Base-by-base conservation (phyloP, 2,329 filamentous ascomycete species). In the Colletotrichum falcatum region DNA sequence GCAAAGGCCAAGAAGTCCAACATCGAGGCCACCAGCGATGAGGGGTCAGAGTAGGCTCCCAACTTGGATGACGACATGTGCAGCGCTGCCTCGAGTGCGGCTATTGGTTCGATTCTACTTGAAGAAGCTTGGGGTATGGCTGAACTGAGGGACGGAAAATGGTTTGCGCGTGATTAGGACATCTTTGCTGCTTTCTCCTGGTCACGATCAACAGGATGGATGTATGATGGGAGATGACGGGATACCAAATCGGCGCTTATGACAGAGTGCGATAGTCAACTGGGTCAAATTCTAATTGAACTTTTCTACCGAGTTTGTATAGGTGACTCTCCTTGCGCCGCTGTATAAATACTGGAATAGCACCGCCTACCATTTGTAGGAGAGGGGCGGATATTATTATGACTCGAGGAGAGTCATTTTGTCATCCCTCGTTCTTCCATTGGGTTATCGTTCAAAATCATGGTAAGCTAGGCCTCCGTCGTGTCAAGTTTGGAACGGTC, bases 11-110 rank as follows among this genome's bases (percentile, higher is more conserved):
- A 81, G 70, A 90, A 87, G 79, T 79, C 87, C 20, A 91, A 91
- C 73, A 90, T 91, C 55, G 89, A 91, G 61, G 86, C 86, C 5
- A 91, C 89, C 0, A 90, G 88, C 65, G 89, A 91, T 55, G 88
- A 90, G 74, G 87, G 87, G 1, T 87, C 87, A 23, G 80, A 82
- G 26, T 65, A 60, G 46, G 55, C 44, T 11, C 23, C n/a, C 37
- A n/a, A 46, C 23, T 37, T 9, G 61, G 30, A 28, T 20, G 49
- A n/a, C 28, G 3, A 49, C 30, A 51, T n/a, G 30, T 39, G 5
- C 11, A 23, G n/a, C 30, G 39, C 23, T n/a, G 18, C 12, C n/a
- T 35, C 3, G 46, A 51, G 11, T 39, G 23, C 44, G 30, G 16
- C 5, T 30, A 20, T 23, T 18, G 16, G 20, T n/a, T 39, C 33